Conservation (phyloP, 768 basidiomycete species). For the Pleurotus platypus region DNA sequence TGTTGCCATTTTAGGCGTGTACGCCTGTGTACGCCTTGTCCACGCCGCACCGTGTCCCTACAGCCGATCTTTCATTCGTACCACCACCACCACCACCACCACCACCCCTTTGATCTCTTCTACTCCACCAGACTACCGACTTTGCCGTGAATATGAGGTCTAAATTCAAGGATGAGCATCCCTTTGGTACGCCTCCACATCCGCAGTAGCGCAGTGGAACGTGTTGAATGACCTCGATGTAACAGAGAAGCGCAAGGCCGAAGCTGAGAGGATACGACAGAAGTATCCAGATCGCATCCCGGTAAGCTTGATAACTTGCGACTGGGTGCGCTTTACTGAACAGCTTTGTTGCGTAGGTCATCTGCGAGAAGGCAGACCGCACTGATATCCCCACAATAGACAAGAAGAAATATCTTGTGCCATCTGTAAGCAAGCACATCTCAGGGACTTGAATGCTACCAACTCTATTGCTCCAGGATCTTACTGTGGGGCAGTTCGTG, state of each 20-base stretch:
- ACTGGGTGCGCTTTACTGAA: neutral
- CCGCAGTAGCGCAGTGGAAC: slow-evolving; percentile 20
- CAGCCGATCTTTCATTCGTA: too few species aligned
- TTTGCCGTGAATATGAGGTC: slow-evolving; percentile 63
- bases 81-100: neutral
- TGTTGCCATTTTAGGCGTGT: too few species aligned
- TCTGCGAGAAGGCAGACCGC: slow-evolving; percentile 98
- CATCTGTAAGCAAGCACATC: slow-evolving; percentile 61
- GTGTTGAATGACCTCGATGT: slow-evolving; percentile 26
- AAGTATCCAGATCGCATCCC: slow-evolving; percentile 99
- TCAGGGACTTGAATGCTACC: neutral
- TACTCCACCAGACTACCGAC: neutral
- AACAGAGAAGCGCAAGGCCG: slow-evolving; percentile 97
- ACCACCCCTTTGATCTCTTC: neutral
- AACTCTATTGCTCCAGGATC: slow-evolving; percentile 51
- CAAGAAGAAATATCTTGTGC: slow-evolving; percentile 99
- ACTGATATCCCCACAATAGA: slow-evolving; percentile 99
- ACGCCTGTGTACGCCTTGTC: too few species aligned
- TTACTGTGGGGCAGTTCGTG: slow-evolving; percentile 98
- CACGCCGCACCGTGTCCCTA: too few species aligned
- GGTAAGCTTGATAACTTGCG: slow-evolving; percentile 45
- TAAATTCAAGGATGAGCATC: slow-evolving; percentile 99
- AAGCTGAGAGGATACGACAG: slow-evolving; percentile 96
- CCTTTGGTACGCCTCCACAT: slow-evolving; percentile 70
- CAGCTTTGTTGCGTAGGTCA: slow-evolving; percentile 58